These are phyloP conservation scores for Penicillium aurantiogriseum DNA, from an alignment of 2,329 filamentous ascomycete species.

Conservation along the genomic window DNA sequence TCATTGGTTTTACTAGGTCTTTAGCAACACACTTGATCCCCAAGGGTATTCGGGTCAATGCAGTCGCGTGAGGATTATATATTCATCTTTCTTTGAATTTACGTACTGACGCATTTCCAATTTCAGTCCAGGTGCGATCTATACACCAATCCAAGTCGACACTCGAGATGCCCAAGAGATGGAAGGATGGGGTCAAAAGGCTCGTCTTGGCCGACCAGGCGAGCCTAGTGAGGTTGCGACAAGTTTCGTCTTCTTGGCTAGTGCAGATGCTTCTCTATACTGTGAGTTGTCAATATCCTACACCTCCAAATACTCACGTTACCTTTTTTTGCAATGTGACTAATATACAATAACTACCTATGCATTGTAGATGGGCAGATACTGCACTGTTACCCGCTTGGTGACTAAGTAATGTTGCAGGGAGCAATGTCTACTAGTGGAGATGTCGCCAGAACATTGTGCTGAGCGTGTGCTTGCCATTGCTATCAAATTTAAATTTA, in stretches of 20 bases:
- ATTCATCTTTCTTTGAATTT: no score
- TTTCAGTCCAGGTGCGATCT: constrained; percentile 34
- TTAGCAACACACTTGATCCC: constrained; percentile 53
- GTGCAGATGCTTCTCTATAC: constrained; percentile 34
- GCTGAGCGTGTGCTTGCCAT: background rate
- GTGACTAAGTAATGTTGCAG: constrained; percentile 25
- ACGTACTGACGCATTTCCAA: background rate
- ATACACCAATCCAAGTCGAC: constrained; percentile 39
- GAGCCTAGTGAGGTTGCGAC: constrained; percentile 42
- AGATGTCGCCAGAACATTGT: background rate
- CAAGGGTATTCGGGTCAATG: constrained; percentile 58
- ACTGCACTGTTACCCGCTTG: constrained; percentile 36
- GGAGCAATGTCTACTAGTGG: background rate
- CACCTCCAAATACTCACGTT: background rate
- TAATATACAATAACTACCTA: background rate
- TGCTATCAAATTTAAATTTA: background rate
- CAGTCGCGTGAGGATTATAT: constrained; percentile 36
- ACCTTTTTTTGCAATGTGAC: background rate
- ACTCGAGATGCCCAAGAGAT: constrained; percentile 36
- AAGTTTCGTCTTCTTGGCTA: constrained; percentile 43
- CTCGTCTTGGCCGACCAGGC: constrained; percentile 35
- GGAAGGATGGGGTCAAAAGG: constrained; percentile 32
- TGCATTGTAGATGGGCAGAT: constrained; percentile 34
- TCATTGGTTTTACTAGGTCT: constrained; percentile 55
- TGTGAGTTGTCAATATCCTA: constrained; percentile 26